A percentile compares a stretch with the other conserved stretches of the same genome.
Conservation (phyloP, 352 stramenopile genomes). For the Pythium scleroteichum region DNA sequence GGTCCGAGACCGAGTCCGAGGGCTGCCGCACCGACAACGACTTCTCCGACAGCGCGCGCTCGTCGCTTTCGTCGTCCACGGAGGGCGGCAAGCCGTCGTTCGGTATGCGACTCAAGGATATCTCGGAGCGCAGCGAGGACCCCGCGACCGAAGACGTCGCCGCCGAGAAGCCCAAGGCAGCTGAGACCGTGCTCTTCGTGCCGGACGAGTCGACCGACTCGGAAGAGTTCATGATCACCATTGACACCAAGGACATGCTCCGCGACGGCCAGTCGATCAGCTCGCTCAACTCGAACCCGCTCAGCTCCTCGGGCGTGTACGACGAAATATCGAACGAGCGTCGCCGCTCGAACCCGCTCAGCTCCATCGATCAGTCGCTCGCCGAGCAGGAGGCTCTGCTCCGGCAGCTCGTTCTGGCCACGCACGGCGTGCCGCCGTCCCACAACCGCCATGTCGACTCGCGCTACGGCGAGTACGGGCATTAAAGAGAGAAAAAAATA, state of each 20-base stretch:
- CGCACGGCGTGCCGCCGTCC: constrained; percentile 2
- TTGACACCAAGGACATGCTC: constrained; percentile 55
- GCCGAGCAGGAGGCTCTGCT: constrained; percentile 29
- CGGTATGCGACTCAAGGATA: constrained; percentile 37
- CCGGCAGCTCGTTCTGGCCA: constrained; percentile 22
- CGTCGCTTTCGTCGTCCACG: constrained; percentile 31
- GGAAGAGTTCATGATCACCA: constrained; percentile 41
- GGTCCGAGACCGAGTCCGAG: constrained; percentile 56
- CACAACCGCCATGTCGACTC: background rate
- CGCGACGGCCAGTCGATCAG: constrained; percentile 18
- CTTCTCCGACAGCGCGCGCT: constrained; percentile 40
- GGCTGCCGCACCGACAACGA: constrained; percentile 29
- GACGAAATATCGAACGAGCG: background rate
- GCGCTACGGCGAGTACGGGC: constrained; percentile 1
- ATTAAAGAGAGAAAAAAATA: background rate
- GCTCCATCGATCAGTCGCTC: constrained; percentile 24
- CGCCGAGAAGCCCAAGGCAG: constrained; percentile 3
- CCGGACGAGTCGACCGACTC: constrained; percentile 11
- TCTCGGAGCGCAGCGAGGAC: constrained; percentile 33
- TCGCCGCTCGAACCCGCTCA: constrained; percentile 9
- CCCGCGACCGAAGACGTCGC: constrained; percentile 13
- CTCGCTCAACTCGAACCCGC: background rate
- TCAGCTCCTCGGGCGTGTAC: constrained; percentile 12
- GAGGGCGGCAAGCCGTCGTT: constrained; percentile 40
- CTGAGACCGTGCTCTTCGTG: constrained; percentile 5